Evolutionary conservation across 139 green algal genomes (phyloP), one percentile per base, ranked within the genome.

Genomic region (Limnomonas spitsbergensis): DNA sequence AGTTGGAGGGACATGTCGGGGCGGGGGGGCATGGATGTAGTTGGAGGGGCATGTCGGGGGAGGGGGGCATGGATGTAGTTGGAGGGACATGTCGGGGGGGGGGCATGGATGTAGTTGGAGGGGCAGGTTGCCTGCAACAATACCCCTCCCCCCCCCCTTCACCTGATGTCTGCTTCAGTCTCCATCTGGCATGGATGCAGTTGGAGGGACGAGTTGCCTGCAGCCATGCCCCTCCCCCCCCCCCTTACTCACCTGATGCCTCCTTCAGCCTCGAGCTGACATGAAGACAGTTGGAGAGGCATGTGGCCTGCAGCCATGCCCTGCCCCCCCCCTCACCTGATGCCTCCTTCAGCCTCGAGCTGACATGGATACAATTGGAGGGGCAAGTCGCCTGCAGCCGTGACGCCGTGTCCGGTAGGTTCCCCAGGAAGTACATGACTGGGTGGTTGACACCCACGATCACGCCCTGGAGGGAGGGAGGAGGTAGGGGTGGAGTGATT

Each of bases 401-500:
- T 3, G 38, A 38, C 4, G 70, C 70, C 2, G 4, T 4, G 3
- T 61, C 70, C n/a, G 70, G 38, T 26, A 77, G n/a, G 40, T 35
- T 35, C 4, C 70, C 70, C 6, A 38, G 14, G 39, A 77, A 77
- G 70, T 67, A 66, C 36, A 77, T 61, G 9, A 77, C 70, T 32
- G 70, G 70, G 40, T 77, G 70, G 24, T 38, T 20, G 24, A 77
- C 70, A 31, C 70, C 70, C 38, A 77, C 70, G 2, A 77, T 27
- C 70, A 77, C 70, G 20, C 70, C 70, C 70, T 77, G 40, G 29
- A 75, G 14, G 69, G 9, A 52, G 7, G 69, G n/a, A 31, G 69
- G 47, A 61, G 14, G 20, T 61, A 29, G 47, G 24, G 24, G 61
- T 71, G n/a, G 6, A 71, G n/a, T 71, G 6, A 7, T 38, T 71